Conservation (phyloP, 768 basidiomycete genomes). For the Termitomyces sp. region DNA sequence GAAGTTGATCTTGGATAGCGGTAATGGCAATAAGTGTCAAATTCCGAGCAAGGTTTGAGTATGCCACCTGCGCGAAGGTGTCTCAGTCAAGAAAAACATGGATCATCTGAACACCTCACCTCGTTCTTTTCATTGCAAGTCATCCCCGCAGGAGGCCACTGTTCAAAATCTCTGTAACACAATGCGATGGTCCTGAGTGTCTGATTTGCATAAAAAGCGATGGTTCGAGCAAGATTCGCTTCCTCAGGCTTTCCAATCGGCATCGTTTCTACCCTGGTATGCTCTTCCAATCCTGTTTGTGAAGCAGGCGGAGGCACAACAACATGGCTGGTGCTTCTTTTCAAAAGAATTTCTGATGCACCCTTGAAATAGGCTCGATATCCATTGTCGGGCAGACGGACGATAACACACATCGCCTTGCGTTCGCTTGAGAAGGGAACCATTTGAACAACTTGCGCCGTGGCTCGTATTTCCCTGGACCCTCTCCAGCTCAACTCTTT, state of each 20-base stretch:
- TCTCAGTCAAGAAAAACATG: too few relatives aligned
- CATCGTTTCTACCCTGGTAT: slow-evolving; percentile 48
- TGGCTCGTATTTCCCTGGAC: slow-evolving; percentile 67
- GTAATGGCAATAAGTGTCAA: slow-evolving; percentile 86
- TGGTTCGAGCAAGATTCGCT: slow-evolving; percentile 89
- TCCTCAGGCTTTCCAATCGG: slow-evolving; percentile 65
- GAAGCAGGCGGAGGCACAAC: slow-evolving; percentile 49
- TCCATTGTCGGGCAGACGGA: slow-evolving; percentile 55
- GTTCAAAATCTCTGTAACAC: slow-evolving; percentile 84
- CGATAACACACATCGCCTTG: slow-evolving; percentile 92
- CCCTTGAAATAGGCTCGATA: slow-evolving; percentile 75
- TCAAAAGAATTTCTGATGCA: slow-evolving; percentile 89
- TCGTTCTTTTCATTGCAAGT: neutral
- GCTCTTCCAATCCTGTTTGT: slow-evolving; percentile 16
- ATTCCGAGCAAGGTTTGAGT: slow-evolving; percentile 60
- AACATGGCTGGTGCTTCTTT: slow-evolving; percentile 71
- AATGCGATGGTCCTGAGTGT: too few relatives aligned
- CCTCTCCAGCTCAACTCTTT: slow-evolving; percentile 75
- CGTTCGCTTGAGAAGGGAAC: slow-evolving; percentile 91
- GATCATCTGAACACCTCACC: neutral
- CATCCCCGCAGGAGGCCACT: slow-evolving; percentile 67
- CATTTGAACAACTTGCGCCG: slow-evolving; percentile 71
- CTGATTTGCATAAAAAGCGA: slow-evolving; percentile 99
- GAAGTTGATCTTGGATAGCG: slow-evolving; percentile 96
- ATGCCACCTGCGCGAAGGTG: too few relatives aligned